Base-by-base conservation (phyloP, 2,329 filamentous ascomycete genomes). In the Arthroderma sp. region DNA sequence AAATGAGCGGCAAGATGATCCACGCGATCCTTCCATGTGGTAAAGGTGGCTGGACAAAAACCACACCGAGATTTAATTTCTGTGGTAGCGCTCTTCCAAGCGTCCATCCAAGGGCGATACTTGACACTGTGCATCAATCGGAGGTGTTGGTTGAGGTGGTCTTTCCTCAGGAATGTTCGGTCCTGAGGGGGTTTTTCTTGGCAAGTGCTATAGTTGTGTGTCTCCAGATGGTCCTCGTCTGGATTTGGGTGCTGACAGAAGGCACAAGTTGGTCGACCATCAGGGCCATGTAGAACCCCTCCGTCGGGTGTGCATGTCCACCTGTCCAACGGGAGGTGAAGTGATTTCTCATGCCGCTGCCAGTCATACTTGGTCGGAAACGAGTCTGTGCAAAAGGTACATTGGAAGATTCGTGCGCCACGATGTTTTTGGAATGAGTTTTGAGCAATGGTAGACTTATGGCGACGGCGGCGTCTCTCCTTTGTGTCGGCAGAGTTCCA, bases 231-330 rank as follows among this genome's bases (percentile, higher is more conserved):
- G 9, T 73, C 71, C 27, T 65, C 58, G 5, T 68, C 68, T 0
- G 77, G 76, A 42, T 78, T 68, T 27, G 67, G 53, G 11, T 64
- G 64, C 44, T 70, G 69, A 57, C 77, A 81, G 55, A 78, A 81
- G 1, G 74, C 74, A 56, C 77, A 81, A 41, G 70, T 66, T 43
- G 67, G 67, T 51, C 67, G 64, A 8, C 71, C 73, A 30, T 73
- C 68, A 3, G 66, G 56, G 30, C 67, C 54, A 42, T 66, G 66
- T 4, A 73, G 64, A 2, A 73, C 60, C 1, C 74, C 72, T 2
- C 77, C 77, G 4, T 72, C 58, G 2, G 76, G 77, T 30, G 75
- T 72, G 53, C 77, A 81, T 6, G 75, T 74, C 72, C 72, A 77
- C 52, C 72, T 72, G 50, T 77, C 73, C 30, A 77, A 56, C 11